Base-by-base conservation (phyloP, 768 basidiomycete genomes). In the Russula olivacea region DNA sequence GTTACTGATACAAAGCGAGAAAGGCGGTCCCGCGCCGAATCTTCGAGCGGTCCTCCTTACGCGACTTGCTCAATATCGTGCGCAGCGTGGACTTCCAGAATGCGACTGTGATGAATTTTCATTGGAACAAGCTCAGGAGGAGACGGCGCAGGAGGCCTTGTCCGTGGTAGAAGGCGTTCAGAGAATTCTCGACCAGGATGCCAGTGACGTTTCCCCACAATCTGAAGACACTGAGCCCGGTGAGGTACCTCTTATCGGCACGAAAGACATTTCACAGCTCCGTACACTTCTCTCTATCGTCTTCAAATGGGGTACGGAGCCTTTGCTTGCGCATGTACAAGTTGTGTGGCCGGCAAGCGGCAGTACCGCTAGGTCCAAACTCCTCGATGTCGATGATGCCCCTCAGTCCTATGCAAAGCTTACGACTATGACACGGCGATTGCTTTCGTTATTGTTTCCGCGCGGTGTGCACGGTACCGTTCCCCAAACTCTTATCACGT, bases 221-320 rank as follows among this genome's bases (percentile, higher is more conserved):
- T 23, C 36, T n/a, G 28, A 38, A 15, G 66, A 50, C 11, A 28
- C n/a, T n/a, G 25, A 51, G 10, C 32, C 55, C 41, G 54, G 57
- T 61, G 48, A 69, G 7, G 61, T 56, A 41, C 77, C 79, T 36
- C 69, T 76, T 14, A 74, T 92, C 60, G 90, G 89, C 0, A 81
- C 85, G 1, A 81, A 87, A 55, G 90, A 93, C 72, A 71, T 91
- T 34, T 73, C 77, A 6, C 74, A 82, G 62, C 71, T 92, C 2
- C 80, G 85, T 25, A 86, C 84, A 0, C 76, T 91, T 34, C 70
- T 89, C 17, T 81, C 87, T 15, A 79, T 92, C 63, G 71, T 81
- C 30, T 88, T 92, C 70, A 85, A 83, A 66, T 90, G 89, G 90
- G 87, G 83, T 8, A 72, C 83, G 3, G 80, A 85, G 15, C 81